Evolutionary conservation across 2,329 filamentous ascomycete species (phyloP).

Genomic region (Hymenoscyphus fraxineus): DNA sequence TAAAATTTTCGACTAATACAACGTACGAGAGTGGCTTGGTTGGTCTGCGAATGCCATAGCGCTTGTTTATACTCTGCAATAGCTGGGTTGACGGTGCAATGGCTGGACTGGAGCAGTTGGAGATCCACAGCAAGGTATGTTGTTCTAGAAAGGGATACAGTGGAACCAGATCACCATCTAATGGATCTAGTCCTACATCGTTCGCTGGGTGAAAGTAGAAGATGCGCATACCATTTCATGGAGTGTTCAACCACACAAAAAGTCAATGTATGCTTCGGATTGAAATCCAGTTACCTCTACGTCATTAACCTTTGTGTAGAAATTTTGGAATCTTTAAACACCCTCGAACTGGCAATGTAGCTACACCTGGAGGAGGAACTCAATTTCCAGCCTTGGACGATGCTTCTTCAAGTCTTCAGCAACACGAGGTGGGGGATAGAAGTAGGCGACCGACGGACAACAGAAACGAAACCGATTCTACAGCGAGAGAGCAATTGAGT

Average conservation of each 20-base stretch:
- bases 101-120: constrained; percentile 94
- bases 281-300: not conserved
- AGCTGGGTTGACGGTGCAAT: constrained; percentile 66
- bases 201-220: constrained; percentile 92
- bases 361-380: constrained; percentile 18
- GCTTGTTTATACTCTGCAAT: constrained; percentile 14
- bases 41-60: constrained; percentile 13
- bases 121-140: constrained; percentile 92
- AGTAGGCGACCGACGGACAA: constrained; percentile 38
- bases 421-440: constrained; percentile 25
- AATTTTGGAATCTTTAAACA: constrained; percentile 99
- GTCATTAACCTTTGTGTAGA: constrained; percentile 40
- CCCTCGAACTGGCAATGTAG: constrained; percentile 55
- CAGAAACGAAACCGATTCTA: constrained; percentile 53
- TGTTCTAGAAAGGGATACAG: constrained; percentile 2
- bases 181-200: constrained; percentile 78
- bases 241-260: constrained; percentile 97
- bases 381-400: constrained; percentile 24
- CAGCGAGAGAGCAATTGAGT: constrained; percentile 60
- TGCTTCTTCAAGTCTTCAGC: constrained; percentile 23
- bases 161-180: constrained; percentile 19
- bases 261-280: constrained; percentile 67
- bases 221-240: constrained; percentile 91
- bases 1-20: constrained; percentile 4
- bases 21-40: constrained; percentile 1